Evolutionary conservation across 805 yeast species (phyloP), one percentile per base, ranked within the genome.

Genomic region (Candida ipomoeae): DNA sequence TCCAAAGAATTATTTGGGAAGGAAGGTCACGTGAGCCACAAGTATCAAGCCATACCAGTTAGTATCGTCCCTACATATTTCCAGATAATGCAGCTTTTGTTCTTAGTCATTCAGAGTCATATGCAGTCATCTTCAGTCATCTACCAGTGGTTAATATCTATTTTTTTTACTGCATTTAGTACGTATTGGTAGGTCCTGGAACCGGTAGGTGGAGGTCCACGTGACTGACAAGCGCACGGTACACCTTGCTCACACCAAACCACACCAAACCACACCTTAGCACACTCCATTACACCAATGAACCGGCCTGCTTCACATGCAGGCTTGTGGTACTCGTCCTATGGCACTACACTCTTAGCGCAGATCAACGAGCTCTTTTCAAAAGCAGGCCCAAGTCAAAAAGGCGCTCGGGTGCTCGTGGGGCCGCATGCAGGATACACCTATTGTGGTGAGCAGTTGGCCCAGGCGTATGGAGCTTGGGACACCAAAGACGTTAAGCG

Each of bases 401-500:
- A 31, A 1, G 74, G 74, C 2, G 77, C 79, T 3, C 59, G 77
- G 13, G 60, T 77, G 8, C 60, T 77, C 5, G 58, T 73, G 14
- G 78, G 75, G 3, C 77, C 77, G 1, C 99, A 94, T 66, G 99
- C 99, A 6, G 99, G 99, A 0, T 90, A 85, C 62, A 62, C 85
- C 4, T 94, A 85, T 63, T 85, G 95, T 37, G 96, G 97, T 0
- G 67, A 71, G 6, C 81, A 88, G 0, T 75, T 92, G 57, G 94
- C 91, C 0, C 83, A 87, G 62, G 80, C 96, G 0, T 92, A 87
- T 60, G 77, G 77, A 1, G 78, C 82, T 0, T 79, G 92, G 78
- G 96, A 88, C 60, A 65, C 82, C 0, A 56, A 76, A 1, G 69
- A 70, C 8, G 75, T 76, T 17, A 77, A 81, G 56, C 73, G 92